These are phyloP conservation scores for Wickerhamomyces sp. DNA, from an alignment of 1,139 yeast species.

Conservation along the genomic window DNA sequence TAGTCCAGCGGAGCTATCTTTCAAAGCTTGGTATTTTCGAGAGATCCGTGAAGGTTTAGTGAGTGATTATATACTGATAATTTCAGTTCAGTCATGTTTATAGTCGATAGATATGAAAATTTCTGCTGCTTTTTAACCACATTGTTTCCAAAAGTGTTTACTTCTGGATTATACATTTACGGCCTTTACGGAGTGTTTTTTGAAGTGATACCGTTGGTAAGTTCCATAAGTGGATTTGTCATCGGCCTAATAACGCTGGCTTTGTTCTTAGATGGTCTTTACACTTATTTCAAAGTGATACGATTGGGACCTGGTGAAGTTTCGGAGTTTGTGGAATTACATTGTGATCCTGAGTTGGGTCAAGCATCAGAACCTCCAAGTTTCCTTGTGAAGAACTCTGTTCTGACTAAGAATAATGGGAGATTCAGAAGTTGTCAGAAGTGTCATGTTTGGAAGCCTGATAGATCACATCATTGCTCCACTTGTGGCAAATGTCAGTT, in stretches of 20 bases:
- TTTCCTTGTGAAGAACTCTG: slow-evolving; percentile 28
- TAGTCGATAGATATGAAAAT: slow-evolving; percentile 15
- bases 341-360: slow-evolving; percentile 26
- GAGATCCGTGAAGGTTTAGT: too few relatives aligned
- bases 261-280: slow-evolving; percentile 25
- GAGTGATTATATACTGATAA: too few relatives aligned
- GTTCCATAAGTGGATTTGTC: slow-evolving; percentile 19
- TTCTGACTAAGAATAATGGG: slow-evolving; percentile 36
- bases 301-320: slow-evolving; percentile 64
- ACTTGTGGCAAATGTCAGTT: slow-evolving; percentile 66
- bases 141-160: slow-evolving; percentile 56
- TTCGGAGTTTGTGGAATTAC: slow-evolving; percentile 39
- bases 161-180: slow-evolving; percentile 52
- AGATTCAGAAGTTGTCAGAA: slow-evolving; percentile 59
- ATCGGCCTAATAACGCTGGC: slow-evolving; percentile 12
- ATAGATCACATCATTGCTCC: slow-evolving; percentile 87
- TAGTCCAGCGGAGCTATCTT: too few relatives aligned
- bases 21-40: too few relatives aligned
- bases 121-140: slow-evolving; percentile 45
- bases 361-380: slow-evolving; percentile 35
- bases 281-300: slow-evolving; percentile 53
- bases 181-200: slow-evolving; percentile 41
- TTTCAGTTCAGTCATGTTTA: neutral
- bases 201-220: slow-evolving; percentile 22
- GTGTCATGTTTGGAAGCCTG: slow-evolving; percentile 89